A percentile compares a stretch with the other conserved stretches of the same genome.
Conservation (phyloP, 2,329 filamentous ascomycete species). For the Fusarium mundagurra region DNA sequence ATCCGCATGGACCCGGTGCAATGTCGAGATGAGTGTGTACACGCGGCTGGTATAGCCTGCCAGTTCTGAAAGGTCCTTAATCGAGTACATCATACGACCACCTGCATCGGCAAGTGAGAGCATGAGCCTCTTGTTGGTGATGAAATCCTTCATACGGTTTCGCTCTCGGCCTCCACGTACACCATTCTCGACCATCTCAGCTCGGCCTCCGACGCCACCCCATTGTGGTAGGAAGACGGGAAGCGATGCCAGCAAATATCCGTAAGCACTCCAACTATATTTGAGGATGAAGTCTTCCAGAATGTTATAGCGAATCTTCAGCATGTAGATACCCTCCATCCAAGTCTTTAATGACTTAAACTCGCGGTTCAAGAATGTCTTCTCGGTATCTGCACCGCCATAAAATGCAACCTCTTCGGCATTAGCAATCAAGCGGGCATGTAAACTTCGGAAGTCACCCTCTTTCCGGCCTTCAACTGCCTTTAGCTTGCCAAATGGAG, state of each 20-base stretch:
- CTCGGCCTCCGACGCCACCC: constrained; percentile 81
- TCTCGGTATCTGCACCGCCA: constrained; percentile 93
- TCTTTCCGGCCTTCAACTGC: constrained; percentile 95
- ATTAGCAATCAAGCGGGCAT: constrained; percentile 93
- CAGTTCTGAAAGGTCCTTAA: constrained; percentile 96
- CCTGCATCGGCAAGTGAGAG: constrained; percentile 95
- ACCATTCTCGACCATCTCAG: constrained; percentile 68
- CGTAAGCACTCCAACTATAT: constrained; percentile 98
- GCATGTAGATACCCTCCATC: constrained; percentile 98
- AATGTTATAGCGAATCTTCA: constrained; percentile 99
- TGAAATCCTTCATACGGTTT: constrained; percentile 96
- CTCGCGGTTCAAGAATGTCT: constrained; percentile 88
- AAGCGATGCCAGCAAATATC: constrained; percentile 90
- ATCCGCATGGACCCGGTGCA: constrained; percentile 91
- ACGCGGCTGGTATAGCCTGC: constrained; percentile 96
- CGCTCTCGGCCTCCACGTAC: constrained; percentile 73
- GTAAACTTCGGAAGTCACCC: constrained; percentile 91
- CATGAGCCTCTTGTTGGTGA: constrained; percentile 99
- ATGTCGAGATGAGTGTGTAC: constrained; percentile 92
- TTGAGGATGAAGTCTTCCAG: constrained; percentile 98
- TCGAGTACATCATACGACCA: constrained; percentile 99
- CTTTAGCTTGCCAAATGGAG: constrained; percentile 96
- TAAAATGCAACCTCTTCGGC: constrained; percentile 99
- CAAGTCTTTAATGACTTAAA: constrained; percentile 93
- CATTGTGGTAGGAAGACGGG: constrained; percentile 95